A percentile compares a stretch with the other conserved stretches of the same genome.
Evolutionary conservation across 169 alveolate species (phyloP).

Genomic region (Babesia microti): DNA sequence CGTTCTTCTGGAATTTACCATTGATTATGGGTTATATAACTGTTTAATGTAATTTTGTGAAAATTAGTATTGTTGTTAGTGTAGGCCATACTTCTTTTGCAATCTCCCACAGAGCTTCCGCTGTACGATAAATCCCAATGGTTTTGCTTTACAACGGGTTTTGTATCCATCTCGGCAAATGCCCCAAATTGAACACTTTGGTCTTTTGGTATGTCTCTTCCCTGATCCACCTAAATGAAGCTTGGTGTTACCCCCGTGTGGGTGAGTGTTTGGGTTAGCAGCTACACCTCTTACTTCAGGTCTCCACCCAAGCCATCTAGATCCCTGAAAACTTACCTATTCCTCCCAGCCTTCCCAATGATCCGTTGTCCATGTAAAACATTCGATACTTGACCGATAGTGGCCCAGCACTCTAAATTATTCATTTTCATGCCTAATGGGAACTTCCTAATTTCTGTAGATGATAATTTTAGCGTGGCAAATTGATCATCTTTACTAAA

Average conservation of each 20-base stretch:
- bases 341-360: slow-evolving; percentile 67
- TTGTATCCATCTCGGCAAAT: slow-evolving; percentile 57
- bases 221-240: slow-evolving; percentile 56
- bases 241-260: slow-evolving; percentile 62
- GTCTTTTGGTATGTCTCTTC: slow-evolving; percentile 64
- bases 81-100: slow-evolving; percentile 60
- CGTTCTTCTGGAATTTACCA: no score
- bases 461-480: slow-evolving; percentile 72
- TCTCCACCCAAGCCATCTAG: slow-evolving; percentile 69
- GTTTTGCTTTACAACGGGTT: slow-evolving; percentile 62
- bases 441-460: slow-evolving; percentile 73
- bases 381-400: slow-evolving; percentile 72
- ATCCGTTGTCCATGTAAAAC: slow-evolving; percentile 47
- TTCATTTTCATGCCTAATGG: no score
- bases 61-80: no score
- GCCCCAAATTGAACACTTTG: slow-evolving; percentile 73
- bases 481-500: slow-evolving; percentile 53
- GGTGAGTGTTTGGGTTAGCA: slow-evolving; percentile 70
- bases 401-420: slow-evolving; percentile 80
- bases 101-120: slow-evolving; percentile 64
- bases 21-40: no score
- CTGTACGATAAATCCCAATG: slow-evolving; percentile 65
- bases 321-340: slow-evolving; percentile 19
- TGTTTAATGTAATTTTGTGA: no score
- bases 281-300: slow-evolving; percentile 76